Evolutionary conservation across 2,329 filamentous ascomycete genomes (phyloP).

Genomic region (Sclerotinia minor): DNA sequence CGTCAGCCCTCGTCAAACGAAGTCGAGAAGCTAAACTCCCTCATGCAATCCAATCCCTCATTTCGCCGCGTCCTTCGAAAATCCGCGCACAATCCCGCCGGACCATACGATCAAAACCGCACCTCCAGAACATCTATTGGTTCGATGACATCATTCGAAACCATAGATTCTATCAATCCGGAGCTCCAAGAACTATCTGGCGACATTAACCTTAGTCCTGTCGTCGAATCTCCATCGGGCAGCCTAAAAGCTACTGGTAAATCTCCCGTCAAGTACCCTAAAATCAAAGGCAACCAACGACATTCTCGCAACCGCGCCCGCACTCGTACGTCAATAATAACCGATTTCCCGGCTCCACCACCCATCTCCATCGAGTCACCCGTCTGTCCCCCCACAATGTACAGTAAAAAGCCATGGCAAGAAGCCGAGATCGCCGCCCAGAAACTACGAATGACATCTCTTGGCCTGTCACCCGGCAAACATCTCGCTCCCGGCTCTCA

Average conservation of each 20-base stretch:
- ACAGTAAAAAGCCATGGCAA: slow-evolving; percentile 31
- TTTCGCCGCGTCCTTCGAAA: slow-evolving; percentile 18
- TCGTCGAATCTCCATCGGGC: slow-evolving; percentile 38
- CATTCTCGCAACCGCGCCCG: slow-evolving; percentile 27
- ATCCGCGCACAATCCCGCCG: slow-evolving; percentile 30
- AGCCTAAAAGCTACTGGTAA: slow-evolving; percentile 28
- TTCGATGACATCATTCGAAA: slow-evolving; percentile 32
- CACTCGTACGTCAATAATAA: slow-evolving; percentile 6
- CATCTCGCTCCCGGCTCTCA: not conserved
- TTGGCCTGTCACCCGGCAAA: slow-evolving; percentile 18
- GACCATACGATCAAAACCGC: slow-evolving; percentile 35
- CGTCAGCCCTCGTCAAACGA: slow-evolving; percentile 18
- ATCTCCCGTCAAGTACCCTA: slow-evolving; percentile 37
- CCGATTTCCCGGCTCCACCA: slow-evolving; percentile 30
- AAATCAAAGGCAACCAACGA: slow-evolving; percentile 29
- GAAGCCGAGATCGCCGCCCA: slow-evolving; percentile 35
- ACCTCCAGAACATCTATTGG: slow-evolving; percentile 15
- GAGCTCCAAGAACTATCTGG: slow-evolving; percentile 19
- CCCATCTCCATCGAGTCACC: slow-evolving; percentile 30
- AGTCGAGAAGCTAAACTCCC: slow-evolving; percentile 17
- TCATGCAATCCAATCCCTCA: slow-evolving; percentile 24
- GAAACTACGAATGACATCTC: slow-evolving; percentile 19
- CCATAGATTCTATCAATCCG: slow-evolving; percentile 25
- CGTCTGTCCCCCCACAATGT: not conserved
- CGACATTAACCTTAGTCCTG: slow-evolving; percentile 36